Evolutionary conservation across 1,284 basidiomycete genomes (phyloP).

Genomic region (Apiotrichum akiyoshidainum): DNA sequence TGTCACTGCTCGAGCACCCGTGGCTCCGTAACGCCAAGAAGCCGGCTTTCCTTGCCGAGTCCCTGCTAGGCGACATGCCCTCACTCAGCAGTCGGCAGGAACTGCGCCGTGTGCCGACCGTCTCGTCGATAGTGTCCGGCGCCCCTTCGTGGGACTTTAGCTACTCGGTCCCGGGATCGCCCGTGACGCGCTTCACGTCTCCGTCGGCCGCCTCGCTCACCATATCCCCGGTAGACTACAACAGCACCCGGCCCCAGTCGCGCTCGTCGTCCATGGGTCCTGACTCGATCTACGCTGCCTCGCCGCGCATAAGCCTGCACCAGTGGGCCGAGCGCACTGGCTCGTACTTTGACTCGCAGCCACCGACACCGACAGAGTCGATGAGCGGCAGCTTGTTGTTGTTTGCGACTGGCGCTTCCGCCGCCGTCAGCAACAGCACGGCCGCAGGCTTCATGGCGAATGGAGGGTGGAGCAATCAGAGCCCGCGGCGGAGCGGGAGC

Average conservation of each 20-base stretch:
- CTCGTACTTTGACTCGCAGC: slow-evolving; percentile 15
- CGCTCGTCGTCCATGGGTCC: slow-evolving; percentile 20
- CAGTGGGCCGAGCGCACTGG: slow-evolving; percentile 39
- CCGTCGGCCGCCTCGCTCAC: slow-evolving; percentile 13
- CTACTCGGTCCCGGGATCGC: slow-evolving; percentile 33
- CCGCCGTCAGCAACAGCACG: neutral
- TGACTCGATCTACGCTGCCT: slow-evolving; percentile 17
- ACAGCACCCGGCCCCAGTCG: slow-evolving; percentile 13
- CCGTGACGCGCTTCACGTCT: slow-evolving; percentile 18
- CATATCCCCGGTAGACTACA: slow-evolving; percentile 19
- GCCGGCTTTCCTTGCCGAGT: slow-evolving; percentile 33
- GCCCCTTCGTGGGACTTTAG: slow-evolving; percentile 45
- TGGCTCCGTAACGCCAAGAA: slow-evolving; percentile 39
- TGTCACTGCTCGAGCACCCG: slow-evolving; percentile 27
- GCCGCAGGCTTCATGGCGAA: neutral
- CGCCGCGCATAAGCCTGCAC: slow-evolving; percentile 35
- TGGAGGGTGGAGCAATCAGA: slow-evolving; percentile 2
- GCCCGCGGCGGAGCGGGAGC: neutral
- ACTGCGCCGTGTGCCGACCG: slow-evolving; percentile 36
- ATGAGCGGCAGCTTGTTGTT: slow-evolving; percentile 1
- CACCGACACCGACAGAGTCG: slow-evolving; percentile 15
- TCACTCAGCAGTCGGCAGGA: slow-evolving; percentile 39
- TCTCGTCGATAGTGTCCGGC: slow-evolving; percentile 32
- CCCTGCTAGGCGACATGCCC: slow-evolving; percentile 31
- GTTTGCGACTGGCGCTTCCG: neutral